Evolutionary conservation across 306 rosid genomes (phyloP).

Genomic region (Fagus sylvatica): DNA sequence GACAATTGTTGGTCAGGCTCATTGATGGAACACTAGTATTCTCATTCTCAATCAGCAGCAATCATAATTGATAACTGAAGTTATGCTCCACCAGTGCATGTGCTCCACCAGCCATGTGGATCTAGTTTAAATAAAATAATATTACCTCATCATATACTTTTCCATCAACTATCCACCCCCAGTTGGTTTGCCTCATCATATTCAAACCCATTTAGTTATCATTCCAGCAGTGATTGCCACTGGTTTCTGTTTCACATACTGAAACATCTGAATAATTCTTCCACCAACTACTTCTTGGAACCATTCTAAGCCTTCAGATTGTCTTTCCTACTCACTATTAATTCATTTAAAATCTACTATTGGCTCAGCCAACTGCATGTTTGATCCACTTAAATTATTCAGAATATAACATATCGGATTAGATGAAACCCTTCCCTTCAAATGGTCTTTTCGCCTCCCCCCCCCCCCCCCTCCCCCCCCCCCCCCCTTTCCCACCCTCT

Average conservation of each 20-base stretch:
- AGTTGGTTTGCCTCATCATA: not conserved
- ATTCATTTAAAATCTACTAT: not conserved
- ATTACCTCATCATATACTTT: not conserved
- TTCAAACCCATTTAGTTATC: not conserved
- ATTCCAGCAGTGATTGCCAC: not conserved
- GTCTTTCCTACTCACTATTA: constrained; percentile 1
- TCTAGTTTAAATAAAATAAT: not conserved
- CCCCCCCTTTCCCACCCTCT: not conserved
- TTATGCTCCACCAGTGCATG: too few relatives aligned
- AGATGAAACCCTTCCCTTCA: not conserved
- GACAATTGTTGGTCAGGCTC: not conserved
- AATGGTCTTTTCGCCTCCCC: not conserved
- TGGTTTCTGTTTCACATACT: not conserved
- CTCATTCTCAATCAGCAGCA: not conserved
- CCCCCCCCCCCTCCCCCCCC: not conserved
- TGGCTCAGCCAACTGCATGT: not conserved
- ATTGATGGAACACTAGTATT: not conserved
- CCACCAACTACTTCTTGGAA: not conserved
- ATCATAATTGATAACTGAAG: too few relatives aligned
- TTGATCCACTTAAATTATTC: not conserved
- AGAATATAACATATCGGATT: not conserved
- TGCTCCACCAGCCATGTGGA: not conserved
- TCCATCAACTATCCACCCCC: not conserved
- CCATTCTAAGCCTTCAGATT: not conserved
- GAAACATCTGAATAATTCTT: not conserved